Base-by-base conservation (phyloP, 306 rosid species). In the Pueraria montana region DNA sequence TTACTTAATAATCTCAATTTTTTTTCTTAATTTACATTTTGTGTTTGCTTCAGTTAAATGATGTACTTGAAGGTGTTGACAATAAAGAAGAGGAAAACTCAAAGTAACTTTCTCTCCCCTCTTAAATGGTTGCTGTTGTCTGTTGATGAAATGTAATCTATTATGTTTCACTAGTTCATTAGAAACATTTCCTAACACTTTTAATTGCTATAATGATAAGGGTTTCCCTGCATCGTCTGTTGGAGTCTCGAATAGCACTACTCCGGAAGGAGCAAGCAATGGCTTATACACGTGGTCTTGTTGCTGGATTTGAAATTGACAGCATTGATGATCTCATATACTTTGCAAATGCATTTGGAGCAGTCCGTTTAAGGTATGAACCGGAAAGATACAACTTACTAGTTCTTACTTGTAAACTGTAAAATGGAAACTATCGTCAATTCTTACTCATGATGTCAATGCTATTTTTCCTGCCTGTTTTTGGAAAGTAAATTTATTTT, bases 311-410 rank as follows among this genome's bases (percentile, higher is more conserved):
- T 82, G 91, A 88, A 77, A 81, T 87, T 23, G 87, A 85, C 56
- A 88, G 53, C 72, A 82, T 89, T 1, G 93, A 89, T 32, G 86
- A 84, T 75, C 93, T 91, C 80, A 66, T 89, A 26, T 69, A 73
- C 76, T 89, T 91, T 85, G 89, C 91, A 49, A 87, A 85, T 88
- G 88, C 93, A 73, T 91, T 91, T 91, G 95, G 93, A 83, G 91
- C 95, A 76, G 84, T 55, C 11, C 93, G 91, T 72, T 89, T 91
- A 73, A 86, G 90, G 95, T 89, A 84, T 70, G 84, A 64, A 81
- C 21, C 11, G 11, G 74, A 81, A 30, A 72, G 20, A 84, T 73
- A 14, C 24, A 58, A 70, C 26, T 67, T n/a, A 13, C 36, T 18
- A 30, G 12, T 64, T 59, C 40, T 73, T 66, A 48, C 78, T 66